Percentiles rank a stretch among this genome's conserved stretches.
phyloP scores from a whole-genome alignment of 192 early-diverging fungal genomes.

The Geosiphon pyriformis region DNA sequence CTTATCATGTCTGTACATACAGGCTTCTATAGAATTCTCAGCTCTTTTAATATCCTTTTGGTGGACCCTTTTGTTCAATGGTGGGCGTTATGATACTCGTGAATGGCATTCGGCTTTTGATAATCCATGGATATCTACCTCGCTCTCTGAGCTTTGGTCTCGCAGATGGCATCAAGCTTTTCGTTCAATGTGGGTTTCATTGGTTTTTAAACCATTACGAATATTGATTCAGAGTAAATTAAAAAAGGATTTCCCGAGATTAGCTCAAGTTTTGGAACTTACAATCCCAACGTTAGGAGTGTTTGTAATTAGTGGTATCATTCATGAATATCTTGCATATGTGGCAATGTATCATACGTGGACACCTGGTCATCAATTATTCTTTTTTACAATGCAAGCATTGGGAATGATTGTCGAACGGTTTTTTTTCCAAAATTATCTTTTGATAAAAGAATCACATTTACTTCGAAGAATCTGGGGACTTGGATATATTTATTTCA shows the following conservation, averaged over 20 bases:
- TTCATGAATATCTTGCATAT: slow-evolving; percentile 9
- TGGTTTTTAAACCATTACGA: background rate
- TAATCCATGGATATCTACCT: slow-evolving; percentile 3
- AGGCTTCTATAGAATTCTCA: no score
- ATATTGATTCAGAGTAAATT: background rate
- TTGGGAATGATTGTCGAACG: slow-evolving; percentile 1
- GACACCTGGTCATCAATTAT: slow-evolving; percentile 2
- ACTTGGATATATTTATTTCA: slow-evolving; percentile 3
- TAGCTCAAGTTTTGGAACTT: background rate
- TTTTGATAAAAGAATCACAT: background rate
- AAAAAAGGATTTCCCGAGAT: background rate
- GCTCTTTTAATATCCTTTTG: no score
- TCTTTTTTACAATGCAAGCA: slow-evolving; percentile 1
- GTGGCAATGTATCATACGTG: background rate
- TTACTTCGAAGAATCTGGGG: background rate
- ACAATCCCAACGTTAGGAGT: slow-evolving; percentile 7
- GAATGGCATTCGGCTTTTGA: background rate
- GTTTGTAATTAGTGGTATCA: slow-evolving; percentile 4
- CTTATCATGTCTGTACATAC: no score
- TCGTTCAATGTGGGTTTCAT: background rate
- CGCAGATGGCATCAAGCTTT: slow-evolving; percentile 3
- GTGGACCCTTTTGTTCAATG: background rate
- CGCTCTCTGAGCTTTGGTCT: slow-evolving; percentile 6
- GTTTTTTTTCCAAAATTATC: no score
- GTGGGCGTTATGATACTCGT: background rate